Evolutionary conservation across 345 rosid genomes (phyloP).

Genomic region (Conringia planisiliqua): DNA sequence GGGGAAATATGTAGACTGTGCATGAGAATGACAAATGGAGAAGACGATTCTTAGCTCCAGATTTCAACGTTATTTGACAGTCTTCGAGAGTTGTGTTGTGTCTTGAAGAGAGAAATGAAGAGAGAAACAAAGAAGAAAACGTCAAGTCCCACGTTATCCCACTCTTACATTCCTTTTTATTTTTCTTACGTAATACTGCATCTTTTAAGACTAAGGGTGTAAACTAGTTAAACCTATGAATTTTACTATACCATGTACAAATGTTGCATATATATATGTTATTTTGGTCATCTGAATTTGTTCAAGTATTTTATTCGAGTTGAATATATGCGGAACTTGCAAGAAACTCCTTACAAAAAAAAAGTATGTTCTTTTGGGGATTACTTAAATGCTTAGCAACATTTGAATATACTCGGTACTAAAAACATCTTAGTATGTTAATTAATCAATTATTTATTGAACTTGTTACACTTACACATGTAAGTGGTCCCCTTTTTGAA

Average conservation of each 20-base stretch:
- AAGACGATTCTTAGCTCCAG: constrained; percentile 72
- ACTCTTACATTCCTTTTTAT: constrained; percentile 19
- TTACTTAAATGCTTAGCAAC: neutral
- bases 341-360: neutral
- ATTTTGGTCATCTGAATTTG: neutral
- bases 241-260: neutral
- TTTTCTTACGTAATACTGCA: neutral
- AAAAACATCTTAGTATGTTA: neutral
- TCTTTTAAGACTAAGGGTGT: neutral
- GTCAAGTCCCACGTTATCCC: constrained; percentile 60
- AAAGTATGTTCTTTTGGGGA: neutral
- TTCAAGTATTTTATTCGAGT: neutral
- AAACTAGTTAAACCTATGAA: neutral
- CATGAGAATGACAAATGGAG: constrained; percentile 77
- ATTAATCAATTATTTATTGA: neutral
- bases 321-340: neutral
- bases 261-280: neutral
- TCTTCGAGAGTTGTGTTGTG: constrained; percentile 54
- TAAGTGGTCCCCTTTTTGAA: neutral
- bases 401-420: neutral
- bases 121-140: constrained; percentile 29
- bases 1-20: constrained; percentile 34
- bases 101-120: constrained; percentile 15
- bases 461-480: neutral
- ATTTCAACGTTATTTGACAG: constrained; percentile 58